These are phyloP conservation scores for Fraxinus americana DNA, from an alignment of 257 asterid species.

Conservation along the genomic window DNA sequence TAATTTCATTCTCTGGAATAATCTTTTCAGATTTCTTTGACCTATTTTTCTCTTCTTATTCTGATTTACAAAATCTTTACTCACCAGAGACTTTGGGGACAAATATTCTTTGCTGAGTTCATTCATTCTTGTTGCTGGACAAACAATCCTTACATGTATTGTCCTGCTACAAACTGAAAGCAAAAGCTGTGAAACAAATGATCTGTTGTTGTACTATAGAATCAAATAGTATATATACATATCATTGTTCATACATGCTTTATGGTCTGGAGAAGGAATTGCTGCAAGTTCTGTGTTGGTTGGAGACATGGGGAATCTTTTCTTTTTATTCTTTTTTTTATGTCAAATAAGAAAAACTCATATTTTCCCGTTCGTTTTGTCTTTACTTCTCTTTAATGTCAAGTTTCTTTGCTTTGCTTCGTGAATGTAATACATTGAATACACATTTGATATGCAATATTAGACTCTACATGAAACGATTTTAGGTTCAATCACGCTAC, in stretches of 20 bases:
- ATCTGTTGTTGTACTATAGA: not conserved
- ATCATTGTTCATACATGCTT: not conserved
- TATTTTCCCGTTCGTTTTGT: not conserved
- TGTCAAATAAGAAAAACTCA: not conserved
- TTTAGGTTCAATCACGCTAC: too few species aligned
- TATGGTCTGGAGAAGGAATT: not conserved
- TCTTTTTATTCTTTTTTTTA: not conserved
- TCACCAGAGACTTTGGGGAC: not conserved
- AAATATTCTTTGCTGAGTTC: not conserved
- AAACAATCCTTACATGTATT: not conserved
- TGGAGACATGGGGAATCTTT: not conserved
- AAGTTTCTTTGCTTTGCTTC: not conserved
- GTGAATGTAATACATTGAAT: too few species aligned
- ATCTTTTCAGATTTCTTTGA: not conserved
- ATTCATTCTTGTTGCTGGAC: conserved; percentile 6
- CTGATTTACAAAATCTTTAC: not conserved
- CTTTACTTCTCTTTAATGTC: not conserved
- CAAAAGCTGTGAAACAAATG: conserved; percentile 3
- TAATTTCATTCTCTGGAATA: not conserved
- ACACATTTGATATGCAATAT: not conserved
- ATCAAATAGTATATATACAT: not conserved
- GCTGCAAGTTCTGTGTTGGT: not conserved
- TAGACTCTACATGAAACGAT: not conserved
- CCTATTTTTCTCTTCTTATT: not conserved
- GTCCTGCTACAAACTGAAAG: not conserved